Evolutionary conservation across 495 filamentous ascomycete species (phyloP).

Genomic region (Aspergillus cristatus): DNA sequence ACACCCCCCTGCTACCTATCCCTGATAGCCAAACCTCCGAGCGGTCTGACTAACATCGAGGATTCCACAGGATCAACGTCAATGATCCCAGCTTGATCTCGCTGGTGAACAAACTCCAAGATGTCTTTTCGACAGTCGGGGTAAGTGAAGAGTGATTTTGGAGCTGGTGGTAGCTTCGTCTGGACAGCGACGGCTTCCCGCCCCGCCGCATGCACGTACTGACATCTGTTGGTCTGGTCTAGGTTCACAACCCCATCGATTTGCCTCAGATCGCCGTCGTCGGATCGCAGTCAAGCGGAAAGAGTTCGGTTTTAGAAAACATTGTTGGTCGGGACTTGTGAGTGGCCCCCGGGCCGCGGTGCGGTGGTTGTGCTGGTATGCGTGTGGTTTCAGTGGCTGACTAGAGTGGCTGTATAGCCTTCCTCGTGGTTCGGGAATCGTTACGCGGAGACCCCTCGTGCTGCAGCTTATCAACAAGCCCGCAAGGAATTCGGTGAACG

Average conservation of each 20-base stretch:
- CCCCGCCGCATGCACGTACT: conserved; percentile 12
- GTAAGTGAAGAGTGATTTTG: conserved; percentile 55
- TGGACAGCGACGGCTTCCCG: too few species aligned
- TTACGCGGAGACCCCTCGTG: conserved; percentile 90
- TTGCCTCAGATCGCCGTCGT: conserved; percentile 98
- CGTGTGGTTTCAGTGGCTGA: conserved; percentile 28
- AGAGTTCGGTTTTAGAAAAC: conserved; percentile 99
- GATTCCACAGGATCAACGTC: conserved; percentile 58
- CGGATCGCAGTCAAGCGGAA: conserved; percentile 97
- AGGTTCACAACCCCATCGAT: conserved; percentile 98
- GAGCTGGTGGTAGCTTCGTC: background rate
- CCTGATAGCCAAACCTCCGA: conserved; percentile 14
- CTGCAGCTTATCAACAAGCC: conserved; percentile 95
- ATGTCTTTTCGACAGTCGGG: conserved; percentile 98
- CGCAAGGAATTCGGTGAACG: conserved; percentile 57
- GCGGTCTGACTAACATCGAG: conserved; percentile 21
- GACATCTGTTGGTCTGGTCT: conserved; percentile 24
- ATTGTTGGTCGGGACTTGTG: conserved; percentile 99
- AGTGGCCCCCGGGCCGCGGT: conserved; percentile 24
- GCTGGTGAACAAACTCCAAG: conserved; percentile 97
- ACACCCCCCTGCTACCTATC: conserved; percentile 15
- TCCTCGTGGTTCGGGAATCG: conserved; percentile 95
- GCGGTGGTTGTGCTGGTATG: conserved; percentile 7
- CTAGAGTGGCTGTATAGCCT: conserved; percentile 49
- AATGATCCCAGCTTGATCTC: conserved; percentile 78